Conservation (phyloP, 2,329 filamentous ascomycete species). For the Ophiobolus disseminans region DNA sequence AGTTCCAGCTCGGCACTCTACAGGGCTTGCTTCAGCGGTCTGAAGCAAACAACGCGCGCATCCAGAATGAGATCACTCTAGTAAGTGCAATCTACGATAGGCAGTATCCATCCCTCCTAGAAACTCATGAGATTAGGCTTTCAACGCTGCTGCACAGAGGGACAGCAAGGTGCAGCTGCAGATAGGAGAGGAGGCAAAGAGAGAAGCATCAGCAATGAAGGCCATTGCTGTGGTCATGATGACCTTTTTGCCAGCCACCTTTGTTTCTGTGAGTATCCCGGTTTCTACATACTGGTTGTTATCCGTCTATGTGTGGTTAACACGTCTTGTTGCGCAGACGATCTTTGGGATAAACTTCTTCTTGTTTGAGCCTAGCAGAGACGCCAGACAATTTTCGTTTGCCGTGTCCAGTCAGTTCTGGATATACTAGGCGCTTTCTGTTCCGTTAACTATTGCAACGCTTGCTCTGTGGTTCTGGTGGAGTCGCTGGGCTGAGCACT, state of each 20-base stretch:
- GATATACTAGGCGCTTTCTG: constrained; percentile 24
- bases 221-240: constrained; percentile 31
- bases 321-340: constrained; percentile 5
- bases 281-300: not conserved
- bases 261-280: constrained; percentile 21
- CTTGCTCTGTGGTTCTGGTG: constrained; percentile 24
- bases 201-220: constrained; percentile 28
- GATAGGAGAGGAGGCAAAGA: constrained; percentile 26
- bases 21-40: constrained; percentile 13
- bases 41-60: constrained; percentile 20
- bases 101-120: too few species aligned
- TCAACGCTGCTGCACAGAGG: constrained; percentile 21
- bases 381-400: not conserved
- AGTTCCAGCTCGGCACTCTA: constrained; percentile 19
- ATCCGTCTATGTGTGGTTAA: not conserved
- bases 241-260: constrained; percentile 32
- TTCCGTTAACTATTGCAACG: constrained; percentile 19
- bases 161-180: constrained; percentile 23
- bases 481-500: constrained; percentile 3
- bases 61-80: constrained; percentile 27
- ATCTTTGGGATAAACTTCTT: constrained; percentile 22
- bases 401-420: constrained; percentile 21
- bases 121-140: constrained; percentile 18
- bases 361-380: constrained; percentile 11
- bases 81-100: constrained; percentile 13